phyloP scores from a whole-genome alignment of 345 rosid genomes.

The Aethionema arabicum region DNA sequence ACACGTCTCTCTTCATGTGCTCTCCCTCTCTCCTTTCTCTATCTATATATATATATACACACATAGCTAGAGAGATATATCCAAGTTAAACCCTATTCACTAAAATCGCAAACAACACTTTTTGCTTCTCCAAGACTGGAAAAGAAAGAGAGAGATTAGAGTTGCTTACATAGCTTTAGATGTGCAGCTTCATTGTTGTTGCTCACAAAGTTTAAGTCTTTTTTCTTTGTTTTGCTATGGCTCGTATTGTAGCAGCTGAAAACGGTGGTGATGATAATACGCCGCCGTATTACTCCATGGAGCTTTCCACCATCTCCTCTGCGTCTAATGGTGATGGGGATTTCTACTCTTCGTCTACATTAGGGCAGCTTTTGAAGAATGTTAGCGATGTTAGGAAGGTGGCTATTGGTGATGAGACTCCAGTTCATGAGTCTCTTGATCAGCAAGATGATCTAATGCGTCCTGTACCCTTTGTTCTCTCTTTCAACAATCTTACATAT shows the following conservation, averaged over 20 bases:
- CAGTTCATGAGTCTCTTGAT: constrained; percentile 52
- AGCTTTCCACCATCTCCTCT: constrained; percentile 38
- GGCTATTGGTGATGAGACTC: constrained; percentile 73
- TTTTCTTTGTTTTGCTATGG: constrained; percentile 16
- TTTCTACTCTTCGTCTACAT: constrained; percentile 39
- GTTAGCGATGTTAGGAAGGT: constrained; percentile 68
- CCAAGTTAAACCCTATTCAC: constrained; percentile 2
- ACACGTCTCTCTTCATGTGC: constrained; percentile 35
- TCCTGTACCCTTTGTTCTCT: constrained; percentile 64
- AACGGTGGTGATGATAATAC: constrained; percentile 29
- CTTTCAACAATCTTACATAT: constrained; percentile 77
- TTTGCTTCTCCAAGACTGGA: constrained; percentile 9
- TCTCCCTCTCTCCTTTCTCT: neutral
- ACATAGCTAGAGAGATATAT: constrained; percentile 5
- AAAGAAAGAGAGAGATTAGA: neutral
- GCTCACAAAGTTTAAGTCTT: neutral
- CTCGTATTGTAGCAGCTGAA: constrained; percentile 39
- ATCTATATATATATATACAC: constrained; percentile 22
- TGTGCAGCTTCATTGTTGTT: neutral
- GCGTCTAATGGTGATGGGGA: neutral
- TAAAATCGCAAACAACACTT: constrained; percentile 10
- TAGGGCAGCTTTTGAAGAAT: constrained; percentile 73
- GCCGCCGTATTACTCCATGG: constrained; percentile 42
- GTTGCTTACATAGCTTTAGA: neutral
- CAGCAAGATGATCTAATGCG: constrained; percentile 39